Percentiles rank a stretch among this genome's conserved stretches.
Conservation (phyloP, 2,329 filamentous ascomycete genomes). For the Fusarium drepaniforme region DNA sequence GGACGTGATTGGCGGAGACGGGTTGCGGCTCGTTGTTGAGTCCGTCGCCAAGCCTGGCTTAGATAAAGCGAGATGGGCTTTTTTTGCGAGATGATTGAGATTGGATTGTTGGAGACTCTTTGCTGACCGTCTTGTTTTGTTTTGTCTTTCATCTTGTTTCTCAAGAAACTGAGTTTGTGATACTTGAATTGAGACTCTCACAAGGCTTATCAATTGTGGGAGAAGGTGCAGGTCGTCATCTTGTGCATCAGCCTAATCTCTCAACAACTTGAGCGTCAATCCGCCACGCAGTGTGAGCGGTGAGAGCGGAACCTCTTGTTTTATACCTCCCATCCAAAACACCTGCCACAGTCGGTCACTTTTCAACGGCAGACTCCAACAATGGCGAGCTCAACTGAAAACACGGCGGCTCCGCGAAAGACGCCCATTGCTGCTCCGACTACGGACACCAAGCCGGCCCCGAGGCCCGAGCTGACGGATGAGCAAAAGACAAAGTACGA, state of each 20-base stretch:
- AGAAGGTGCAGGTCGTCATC: not conserved
- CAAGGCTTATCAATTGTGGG: not conserved
- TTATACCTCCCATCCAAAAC: not conserved
- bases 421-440: conserved; percentile 71
- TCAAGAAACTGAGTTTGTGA: not conserved
- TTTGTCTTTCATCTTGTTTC: not conserved
- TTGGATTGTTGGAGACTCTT: not conserved
- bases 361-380: conserved; percentile 1
- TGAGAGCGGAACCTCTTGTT: conserved; percentile 25
- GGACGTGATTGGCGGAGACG: conserved; percentile 13
- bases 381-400: conserved; percentile 37
- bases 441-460: conserved; percentile 67
- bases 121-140: conserved; percentile 1
- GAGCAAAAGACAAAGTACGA: conserved; percentile 89
- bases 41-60: conserved; percentile 28
- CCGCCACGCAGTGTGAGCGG: conserved; percentile 29
- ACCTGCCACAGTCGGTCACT: not conserved
- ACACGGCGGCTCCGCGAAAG: conserved; percentile 49
- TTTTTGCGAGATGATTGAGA: conserved; percentile 19
- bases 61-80: conserved; percentile 8
- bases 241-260: conserved; percentile 4
- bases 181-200: not conserved
- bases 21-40: conserved; percentile 29
- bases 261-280: conserved; percentile 13
- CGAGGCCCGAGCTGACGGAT: conserved; percentile 71